Base-by-base conservation (phyloP, 257 asterid species). In the Dorcoceras hygrometricum region DNA sequence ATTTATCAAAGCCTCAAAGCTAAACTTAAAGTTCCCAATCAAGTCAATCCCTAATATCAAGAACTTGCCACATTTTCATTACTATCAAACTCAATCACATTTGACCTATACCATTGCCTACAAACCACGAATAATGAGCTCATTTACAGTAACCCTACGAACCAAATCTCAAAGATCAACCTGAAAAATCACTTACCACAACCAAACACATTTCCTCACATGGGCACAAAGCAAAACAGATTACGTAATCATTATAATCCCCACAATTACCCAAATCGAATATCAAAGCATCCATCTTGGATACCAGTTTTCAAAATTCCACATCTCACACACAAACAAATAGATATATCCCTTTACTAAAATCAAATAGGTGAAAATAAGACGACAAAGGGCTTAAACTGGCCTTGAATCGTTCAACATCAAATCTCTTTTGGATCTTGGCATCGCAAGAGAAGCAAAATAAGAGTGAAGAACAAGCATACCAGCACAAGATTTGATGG, bases 401-500 rank as follows among this genome's bases (percentile, higher is more conserved):
- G 51, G 6, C 6, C 51, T 43, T 43, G 5, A 46, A 16, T 46
- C 20, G 16, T 14, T 46, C 16, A 46, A 46, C 16, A 46, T 46
- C 54, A 46, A 46, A 46, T 11, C 19, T 39, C 14, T 11, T 4
- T 39, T 16, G 22, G 51, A 46, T 14, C 50, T 39, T 3, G 5
- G 6, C 50, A 12, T 3, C 3, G 8, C 8, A 46, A 14, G 18
- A 16, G 29, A 31, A 60, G 59, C 16, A 0, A 28, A 2, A 32
- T 1, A 29, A 18, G 8, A 19, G 14, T 25, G 20, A 8, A 23
- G 22, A 31, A 62, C 54, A 73, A 25, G 60, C 72, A 69, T 76
- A 87, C 96, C 96, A 68, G 95, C 96, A 76, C 96, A 89, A 20
- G 96, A 89, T 89, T 89, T 89, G 78, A 89, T 89, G n/a, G 96